These are phyloP conservation scores for Debaryomycetaceae sp. DNA, from an alignment of 1,139 yeast species.

Conservation along the genomic window DNA sequence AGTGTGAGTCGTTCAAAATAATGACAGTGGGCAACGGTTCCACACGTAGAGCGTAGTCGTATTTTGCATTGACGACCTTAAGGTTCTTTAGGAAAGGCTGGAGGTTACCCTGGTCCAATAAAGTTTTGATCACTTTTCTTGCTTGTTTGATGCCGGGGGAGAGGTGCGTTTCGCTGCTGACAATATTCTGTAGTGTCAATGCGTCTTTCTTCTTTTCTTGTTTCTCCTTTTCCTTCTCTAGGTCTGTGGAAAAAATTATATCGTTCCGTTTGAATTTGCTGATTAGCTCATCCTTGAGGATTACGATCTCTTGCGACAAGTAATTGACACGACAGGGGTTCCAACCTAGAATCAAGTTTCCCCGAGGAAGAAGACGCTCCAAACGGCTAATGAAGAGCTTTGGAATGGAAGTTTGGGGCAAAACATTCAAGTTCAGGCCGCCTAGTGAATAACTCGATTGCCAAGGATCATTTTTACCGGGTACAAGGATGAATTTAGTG, in stretches of 20 bases:
- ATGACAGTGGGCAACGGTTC: slow-evolving; percentile 77
- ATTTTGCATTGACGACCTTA: slow-evolving; percentile 66
- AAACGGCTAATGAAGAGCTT: slow-evolving; percentile 64
- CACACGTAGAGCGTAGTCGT: slow-evolving; percentile 64
- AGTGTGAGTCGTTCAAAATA: slow-evolving; percentile 63
- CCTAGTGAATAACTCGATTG: slow-evolving; percentile 69
- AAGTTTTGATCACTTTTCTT: slow-evolving; percentile 69
- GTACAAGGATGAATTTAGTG: slow-evolving; percentile 63
- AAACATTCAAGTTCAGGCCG: slow-evolving; percentile 49
- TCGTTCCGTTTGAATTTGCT: slow-evolving; percentile 69
- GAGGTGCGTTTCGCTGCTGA: slow-evolving; percentile 20
- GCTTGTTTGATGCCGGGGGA: slow-evolving; percentile 55
- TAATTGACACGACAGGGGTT: slow-evolving; percentile 81
- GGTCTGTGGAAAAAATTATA: slow-evolving; percentile 48
- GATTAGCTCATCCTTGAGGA: slow-evolving; percentile 71
- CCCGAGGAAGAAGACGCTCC: slow-evolving; percentile 58
- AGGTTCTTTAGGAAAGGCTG: slow-evolving; percentile 69
- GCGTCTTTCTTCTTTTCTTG: slow-evolving; percentile 12
- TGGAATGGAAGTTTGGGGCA: slow-evolving; percentile 77
- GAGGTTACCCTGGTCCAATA: slow-evolving; percentile 82
- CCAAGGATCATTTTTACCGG: slow-evolving; percentile 96
- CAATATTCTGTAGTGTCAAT: slow-evolving; percentile 9
- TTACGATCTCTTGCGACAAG: slow-evolving; percentile 75
- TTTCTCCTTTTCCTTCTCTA: slow-evolving; percentile 26
- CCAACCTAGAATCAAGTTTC: slow-evolving; percentile 52